A percentile compares a stretch with the other conserved stretches of the same genome.
Conservation (phyloP, 1,139 yeast genomes). For the Debaryomyces psychrophilus region DNA sequence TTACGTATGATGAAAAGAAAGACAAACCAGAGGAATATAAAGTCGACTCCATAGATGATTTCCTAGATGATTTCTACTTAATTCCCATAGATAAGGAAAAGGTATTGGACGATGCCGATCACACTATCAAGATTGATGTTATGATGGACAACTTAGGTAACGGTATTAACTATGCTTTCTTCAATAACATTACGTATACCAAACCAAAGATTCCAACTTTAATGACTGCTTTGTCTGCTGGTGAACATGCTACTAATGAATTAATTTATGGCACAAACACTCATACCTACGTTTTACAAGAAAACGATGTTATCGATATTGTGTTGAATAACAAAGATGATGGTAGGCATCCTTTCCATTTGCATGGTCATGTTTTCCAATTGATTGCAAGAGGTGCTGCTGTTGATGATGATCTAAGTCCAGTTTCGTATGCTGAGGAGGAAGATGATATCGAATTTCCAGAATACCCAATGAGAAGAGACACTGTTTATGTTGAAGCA, state of each 20-base stretch:
- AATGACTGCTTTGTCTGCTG: slow-evolving; percentile 56
- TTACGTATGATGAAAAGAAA: slow-evolving; percentile 48
- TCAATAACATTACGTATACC: slow-evolving; percentile 65
- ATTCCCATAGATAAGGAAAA: slow-evolving; percentile 46
- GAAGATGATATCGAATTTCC: slow-evolving; percentile 57
- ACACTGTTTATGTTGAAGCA: slow-evolving; percentile 64
- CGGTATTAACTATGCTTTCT: slow-evolving; percentile 76
- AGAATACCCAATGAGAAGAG: slow-evolving; percentile 64
- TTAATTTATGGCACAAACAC: slow-evolving; percentile 70
- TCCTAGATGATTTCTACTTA: slow-evolving; percentile 61
- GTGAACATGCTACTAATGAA: slow-evolving; percentile 48
- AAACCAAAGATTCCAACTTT: slow-evolving; percentile 70
- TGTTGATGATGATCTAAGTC: slow-evolving; percentile 53
- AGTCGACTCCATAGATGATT: slow-evolving; percentile 27
- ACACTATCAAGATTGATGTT: slow-evolving; percentile 58
- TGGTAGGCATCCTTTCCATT: slow-evolving; percentile 91
- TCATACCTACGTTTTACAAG: slow-evolving; percentile 60
- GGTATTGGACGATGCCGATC: slow-evolving; percentile 60
- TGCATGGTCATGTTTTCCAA: slow-evolving; percentile 87
- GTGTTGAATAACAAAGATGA: slow-evolving; percentile 76
- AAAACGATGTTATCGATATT: slow-evolving; percentile 68
- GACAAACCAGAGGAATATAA: slow-evolving; percentile 29
- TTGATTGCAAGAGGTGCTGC: slow-evolving; percentile 62
- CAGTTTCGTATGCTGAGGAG: slow-evolving; percentile 50
- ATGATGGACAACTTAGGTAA: slow-evolving; percentile 70